Conservation (phyloP, 495 filamentous ascomycete genomes). For the Penicillium alfredii region DNA sequence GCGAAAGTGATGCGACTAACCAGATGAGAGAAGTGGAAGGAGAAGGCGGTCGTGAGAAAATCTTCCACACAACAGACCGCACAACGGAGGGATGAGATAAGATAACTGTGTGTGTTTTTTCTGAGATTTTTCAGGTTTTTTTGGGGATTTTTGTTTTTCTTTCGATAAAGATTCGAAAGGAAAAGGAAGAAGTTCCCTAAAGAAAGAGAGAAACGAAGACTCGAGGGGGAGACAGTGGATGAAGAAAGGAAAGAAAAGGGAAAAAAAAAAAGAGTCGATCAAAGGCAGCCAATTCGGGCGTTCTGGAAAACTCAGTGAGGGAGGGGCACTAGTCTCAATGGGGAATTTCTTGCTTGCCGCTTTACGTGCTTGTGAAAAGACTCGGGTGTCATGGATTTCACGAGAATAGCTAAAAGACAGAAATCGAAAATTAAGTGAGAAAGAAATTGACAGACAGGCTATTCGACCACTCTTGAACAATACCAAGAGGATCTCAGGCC, state of each 20-base stretch:
- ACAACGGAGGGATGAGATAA: constrained; percentile 36
- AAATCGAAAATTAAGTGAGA: too few species aligned
- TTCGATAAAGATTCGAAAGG: constrained; percentile 39
- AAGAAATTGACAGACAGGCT: too few species aligned
- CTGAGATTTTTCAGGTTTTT: constrained; percentile 34
- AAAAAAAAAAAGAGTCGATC: constrained; percentile 40
- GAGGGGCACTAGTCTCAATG: constrained; percentile 21
- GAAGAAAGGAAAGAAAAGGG: constrained; percentile 32
- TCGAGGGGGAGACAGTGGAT: constrained; percentile 28
- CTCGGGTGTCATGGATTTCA: constrained; percentile 5
- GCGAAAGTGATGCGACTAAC: constrained; percentile 15
- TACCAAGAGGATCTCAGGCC: too few species aligned
- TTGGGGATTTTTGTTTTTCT: constrained; percentile 37
- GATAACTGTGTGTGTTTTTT: constrained; percentile 22
- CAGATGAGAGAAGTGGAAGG: constrained; percentile 17
- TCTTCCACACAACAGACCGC: constrained; percentile 37
- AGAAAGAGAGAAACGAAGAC: constrained; percentile 39
- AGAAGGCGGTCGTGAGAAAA: constrained; percentile 15
- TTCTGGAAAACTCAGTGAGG: constrained; percentile 36
- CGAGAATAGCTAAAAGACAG: not conserved
- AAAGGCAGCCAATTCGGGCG: too few species aligned
- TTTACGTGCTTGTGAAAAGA: too few species aligned
- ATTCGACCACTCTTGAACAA: too few species aligned
- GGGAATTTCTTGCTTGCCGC: constrained; percentile 13
- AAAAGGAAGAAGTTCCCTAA: constrained; percentile 27